These are phyloP conservation scores for Kluyveromyces starmeri DNA, from an alignment of 805 yeast genomes.

Conservation along the genomic window DNA sequence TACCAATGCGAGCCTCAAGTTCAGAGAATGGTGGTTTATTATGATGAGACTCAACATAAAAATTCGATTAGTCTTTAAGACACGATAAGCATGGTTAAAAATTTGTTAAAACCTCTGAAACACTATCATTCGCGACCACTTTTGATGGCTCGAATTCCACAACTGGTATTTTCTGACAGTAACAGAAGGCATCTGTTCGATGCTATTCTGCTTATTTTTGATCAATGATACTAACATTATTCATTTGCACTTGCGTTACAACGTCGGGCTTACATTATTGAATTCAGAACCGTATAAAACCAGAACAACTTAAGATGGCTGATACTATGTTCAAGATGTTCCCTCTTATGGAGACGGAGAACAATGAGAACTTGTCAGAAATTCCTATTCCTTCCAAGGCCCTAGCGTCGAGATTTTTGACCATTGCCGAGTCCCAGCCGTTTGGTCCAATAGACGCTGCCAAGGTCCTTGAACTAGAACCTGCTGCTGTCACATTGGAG, in stretches of 20 bases:
- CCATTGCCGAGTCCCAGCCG: slow-evolving; percentile 90
- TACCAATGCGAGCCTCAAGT: too few relatives aligned
- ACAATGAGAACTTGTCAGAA: slow-evolving; percentile 77
- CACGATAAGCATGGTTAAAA: slow-evolving; percentile 45
- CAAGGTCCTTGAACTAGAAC: slow-evolving; percentile 66
- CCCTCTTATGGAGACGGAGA: slow-evolving; percentile 49
- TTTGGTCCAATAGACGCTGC: slow-evolving; percentile 97
- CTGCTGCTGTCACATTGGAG: slow-evolving; percentile 74
- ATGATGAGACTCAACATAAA: slow-evolving; percentile 42
- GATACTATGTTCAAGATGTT: slow-evolving; percentile 66
- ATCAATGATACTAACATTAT: slow-evolving; percentile 36
- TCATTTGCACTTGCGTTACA: slow-evolving; percentile 5
- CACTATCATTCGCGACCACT: too few relatives aligned
- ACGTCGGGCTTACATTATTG: too few relatives aligned
- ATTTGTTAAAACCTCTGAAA: slow-evolving; percentile 5
- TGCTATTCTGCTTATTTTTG: too few relatives aligned
- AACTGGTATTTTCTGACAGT: too few relatives aligned
- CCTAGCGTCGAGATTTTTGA: slow-evolving; percentile 68
- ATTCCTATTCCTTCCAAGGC: slow-evolving; percentile 86
- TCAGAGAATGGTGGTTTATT: too few relatives aligned
- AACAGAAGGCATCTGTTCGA: too few relatives aligned
- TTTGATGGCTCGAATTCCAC: too few relatives aligned
- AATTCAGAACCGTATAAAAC: slow-evolving; percentile 39
- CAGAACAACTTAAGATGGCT: slow-evolving; percentile 53
- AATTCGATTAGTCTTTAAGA: slow-evolving; percentile 78